phyloP scores from a whole-genome alignment of 2,329 filamentous ascomycete species.

The Grosmannia clavigera region DNA sequence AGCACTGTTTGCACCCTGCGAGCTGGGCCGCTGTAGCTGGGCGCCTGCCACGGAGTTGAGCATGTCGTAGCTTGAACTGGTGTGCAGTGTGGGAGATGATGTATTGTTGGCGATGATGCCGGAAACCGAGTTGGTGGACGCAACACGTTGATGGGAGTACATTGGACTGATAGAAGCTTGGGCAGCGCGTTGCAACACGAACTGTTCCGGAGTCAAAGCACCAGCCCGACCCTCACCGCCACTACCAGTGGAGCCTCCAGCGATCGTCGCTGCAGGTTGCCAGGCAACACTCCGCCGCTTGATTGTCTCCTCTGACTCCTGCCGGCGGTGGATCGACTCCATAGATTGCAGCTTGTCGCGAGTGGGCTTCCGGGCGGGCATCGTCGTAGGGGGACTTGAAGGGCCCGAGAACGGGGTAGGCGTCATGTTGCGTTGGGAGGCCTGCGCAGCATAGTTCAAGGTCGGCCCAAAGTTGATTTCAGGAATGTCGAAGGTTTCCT shows the following conservation, averaged over 20 bases:
- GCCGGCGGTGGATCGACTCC: constrained; percentile 25
- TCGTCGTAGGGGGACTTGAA: background rate
- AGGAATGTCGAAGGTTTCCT: constrained; percentile 46
- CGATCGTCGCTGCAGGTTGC: constrained; percentile 53
- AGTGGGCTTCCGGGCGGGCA: background rate
- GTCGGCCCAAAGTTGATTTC: constrained; percentile 80
- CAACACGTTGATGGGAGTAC: constrained; percentile 47
- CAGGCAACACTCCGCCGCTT: constrained; percentile 57
- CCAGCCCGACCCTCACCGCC: constrained; percentile 26
- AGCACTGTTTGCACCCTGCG: constrained; percentile 42
- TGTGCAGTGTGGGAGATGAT: constrained; percentile 30
- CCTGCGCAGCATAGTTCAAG: constrained; percentile 43
- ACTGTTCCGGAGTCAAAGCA: constrained; percentile 63
- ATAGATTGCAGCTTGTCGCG: constrained; percentile 12
- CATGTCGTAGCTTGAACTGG: constrained; percentile 28
- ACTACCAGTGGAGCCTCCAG: constrained; percentile 27
- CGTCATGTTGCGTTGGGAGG: constrained; percentile 21
- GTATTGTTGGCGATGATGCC: constrained; percentile 26
- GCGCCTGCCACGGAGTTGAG: constrained; percentile 24
- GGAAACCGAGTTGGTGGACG: constrained; percentile 32
- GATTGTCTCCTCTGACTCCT: constrained; percentile 38
- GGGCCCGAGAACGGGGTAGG: constrained; percentile 6
- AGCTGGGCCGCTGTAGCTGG: constrained; percentile 37
- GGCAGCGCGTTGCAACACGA: constrained; percentile 64
- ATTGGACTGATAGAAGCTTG: constrained; percentile 36